A percentile compares a stretch with the other conserved stretches of the same genome.
phyloP scores from a whole-genome alignment of 2,329 filamentous ascomycete species.

The Colletotrichum lini region DNA sequence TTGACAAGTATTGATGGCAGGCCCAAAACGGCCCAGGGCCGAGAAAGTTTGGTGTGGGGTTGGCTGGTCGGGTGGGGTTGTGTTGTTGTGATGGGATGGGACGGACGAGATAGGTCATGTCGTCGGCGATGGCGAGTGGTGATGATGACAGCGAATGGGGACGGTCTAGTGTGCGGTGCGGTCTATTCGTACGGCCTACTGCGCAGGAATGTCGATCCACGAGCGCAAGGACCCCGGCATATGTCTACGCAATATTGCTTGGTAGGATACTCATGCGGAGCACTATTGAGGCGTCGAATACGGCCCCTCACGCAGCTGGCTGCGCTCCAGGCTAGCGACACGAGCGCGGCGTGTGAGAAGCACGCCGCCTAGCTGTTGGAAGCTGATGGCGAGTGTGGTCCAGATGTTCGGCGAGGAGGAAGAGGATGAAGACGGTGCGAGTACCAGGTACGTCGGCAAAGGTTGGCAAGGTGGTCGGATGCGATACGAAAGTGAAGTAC shows the following conservation, averaged over 20 bases:
- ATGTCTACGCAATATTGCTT: background rate
- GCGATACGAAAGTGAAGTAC: background rate
- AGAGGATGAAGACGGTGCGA: background rate
- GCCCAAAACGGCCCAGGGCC: conserved; percentile 12
- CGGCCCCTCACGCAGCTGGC: background rate
- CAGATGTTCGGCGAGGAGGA: background rate
- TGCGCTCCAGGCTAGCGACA: background rate
- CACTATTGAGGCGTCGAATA: background rate
- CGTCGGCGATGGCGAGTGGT: conserved; percentile 10
- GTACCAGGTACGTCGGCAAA: background rate
- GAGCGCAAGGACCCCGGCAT: background rate
- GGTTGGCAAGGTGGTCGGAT: background rate
- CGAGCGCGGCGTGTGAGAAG: background rate
- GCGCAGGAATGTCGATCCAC: background rate
- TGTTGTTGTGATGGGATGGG: conserved; percentile 1
- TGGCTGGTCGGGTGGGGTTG: conserved; percentile 8
- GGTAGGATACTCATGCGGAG: background rate
- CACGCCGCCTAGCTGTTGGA: background rate
- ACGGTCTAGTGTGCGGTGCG: too few species aligned
- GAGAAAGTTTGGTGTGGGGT: conserved; percentile 36
- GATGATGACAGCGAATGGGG: background rate
- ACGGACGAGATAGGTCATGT: conserved; percentile 9
- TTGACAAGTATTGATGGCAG: background rate
- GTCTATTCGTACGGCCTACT: background rate
- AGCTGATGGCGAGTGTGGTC: background rate